phyloP scores from a whole-genome alignment of 2,329 filamentous ascomycete genomes.

The Bipolaris gigantea region DNA sequence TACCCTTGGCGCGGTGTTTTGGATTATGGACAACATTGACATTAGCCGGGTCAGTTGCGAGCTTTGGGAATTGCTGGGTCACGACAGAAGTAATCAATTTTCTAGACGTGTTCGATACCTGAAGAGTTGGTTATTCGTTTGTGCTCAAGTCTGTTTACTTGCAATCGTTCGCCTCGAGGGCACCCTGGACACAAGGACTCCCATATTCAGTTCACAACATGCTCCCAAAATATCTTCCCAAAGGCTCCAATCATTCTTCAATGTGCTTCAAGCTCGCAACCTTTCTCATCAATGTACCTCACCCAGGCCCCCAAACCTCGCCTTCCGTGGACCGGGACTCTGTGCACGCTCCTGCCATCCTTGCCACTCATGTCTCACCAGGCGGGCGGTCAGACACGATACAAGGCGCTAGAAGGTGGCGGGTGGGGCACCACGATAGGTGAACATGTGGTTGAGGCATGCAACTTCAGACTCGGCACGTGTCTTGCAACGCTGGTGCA shows the following conservation, averaged over 20 bases:
- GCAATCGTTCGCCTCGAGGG: too few relatives aligned
- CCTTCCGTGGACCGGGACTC: neutral
- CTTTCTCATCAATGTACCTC: neutral
- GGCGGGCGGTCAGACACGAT: constrained; percentile 19
- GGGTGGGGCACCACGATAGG: constrained; percentile 12
- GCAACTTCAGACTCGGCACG: constrained; percentile 18
- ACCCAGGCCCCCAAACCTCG: neutral
- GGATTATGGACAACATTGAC: neutral
- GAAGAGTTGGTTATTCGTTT: too few relatives aligned
- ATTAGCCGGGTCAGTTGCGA: neutral
- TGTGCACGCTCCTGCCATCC: neutral
- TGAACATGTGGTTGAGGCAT: constrained; percentile 12
- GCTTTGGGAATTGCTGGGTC: neutral
- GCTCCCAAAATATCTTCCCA: too few relatives aligned
- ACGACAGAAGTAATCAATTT: neutral
- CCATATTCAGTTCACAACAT: too few relatives aligned
- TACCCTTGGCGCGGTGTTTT: constrained; percentile 1
- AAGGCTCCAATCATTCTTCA: neutral
- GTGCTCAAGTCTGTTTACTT: too few relatives aligned
- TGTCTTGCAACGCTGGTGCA: constrained; percentile 24
- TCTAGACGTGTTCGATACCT: too few relatives aligned
- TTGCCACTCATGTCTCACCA: neutral
- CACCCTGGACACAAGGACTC: too few relatives aligned
- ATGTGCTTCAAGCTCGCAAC: too few relatives aligned
- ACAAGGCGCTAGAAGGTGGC: constrained; percentile 9